These are phyloP conservation scores for Artemisia argyi DNA, from an alignment of 129 eudicot species.

Conservation along the genomic window DNA sequence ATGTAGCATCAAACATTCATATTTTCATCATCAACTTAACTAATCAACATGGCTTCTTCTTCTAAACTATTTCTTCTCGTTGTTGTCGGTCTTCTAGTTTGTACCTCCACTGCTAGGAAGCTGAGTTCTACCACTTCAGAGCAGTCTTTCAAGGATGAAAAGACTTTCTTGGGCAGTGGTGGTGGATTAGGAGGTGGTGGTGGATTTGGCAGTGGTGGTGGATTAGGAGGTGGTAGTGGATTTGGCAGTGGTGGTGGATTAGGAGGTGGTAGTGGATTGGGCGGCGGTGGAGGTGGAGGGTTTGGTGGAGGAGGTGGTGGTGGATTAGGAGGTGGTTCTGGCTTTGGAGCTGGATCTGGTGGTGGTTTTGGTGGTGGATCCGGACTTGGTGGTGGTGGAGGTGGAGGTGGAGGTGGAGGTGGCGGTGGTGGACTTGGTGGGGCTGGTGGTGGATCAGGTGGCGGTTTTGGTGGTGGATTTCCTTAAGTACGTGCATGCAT, in stretches of 20 bases:
- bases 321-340: slow-evolving; percentile 38
- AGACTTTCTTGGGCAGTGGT: slow-evolving; percentile 15
- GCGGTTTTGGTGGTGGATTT: slow-evolving; percentile 36
- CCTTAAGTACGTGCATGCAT: slow-evolving; percentile 33
- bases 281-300: slow-evolving; percentile 39
- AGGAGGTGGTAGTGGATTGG: slow-evolving; percentile 31
- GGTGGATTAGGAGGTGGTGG: slow-evolving; percentile 33
- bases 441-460: slow-evolving; percentile 37
- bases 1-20: slow-evolving; percentile 12
- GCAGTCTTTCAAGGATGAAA: slow-evolving; percentile 36
- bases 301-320: slow-evolving; percentile 41
- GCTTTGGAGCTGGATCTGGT: slow-evolving; percentile 39
- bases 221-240: slow-evolving; percentile 29
- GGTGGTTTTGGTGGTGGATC: slow-evolving; percentile 40
- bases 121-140: background rate
- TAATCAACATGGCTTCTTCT: slow-evolving; percentile 33
- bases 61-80: slow-evolving; percentile 34
- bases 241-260: slow-evolving; percentile 20
- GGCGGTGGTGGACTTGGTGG: slow-evolving; percentile 38
- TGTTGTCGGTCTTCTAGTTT: slow-evolving; percentile 42
- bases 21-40: slow-evolving; percentile 10
- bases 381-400: slow-evolving; percentile 40
- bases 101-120: slow-evolving; percentile 37
- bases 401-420: slow-evolving; percentile 31
- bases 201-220: slow-evolving; percentile 25